These are phyloP conservation scores for Pyrenula massariospora DNA, from an alignment of 495 filamentous ascomycete genomes.

Conservation along the genomic window DNA sequence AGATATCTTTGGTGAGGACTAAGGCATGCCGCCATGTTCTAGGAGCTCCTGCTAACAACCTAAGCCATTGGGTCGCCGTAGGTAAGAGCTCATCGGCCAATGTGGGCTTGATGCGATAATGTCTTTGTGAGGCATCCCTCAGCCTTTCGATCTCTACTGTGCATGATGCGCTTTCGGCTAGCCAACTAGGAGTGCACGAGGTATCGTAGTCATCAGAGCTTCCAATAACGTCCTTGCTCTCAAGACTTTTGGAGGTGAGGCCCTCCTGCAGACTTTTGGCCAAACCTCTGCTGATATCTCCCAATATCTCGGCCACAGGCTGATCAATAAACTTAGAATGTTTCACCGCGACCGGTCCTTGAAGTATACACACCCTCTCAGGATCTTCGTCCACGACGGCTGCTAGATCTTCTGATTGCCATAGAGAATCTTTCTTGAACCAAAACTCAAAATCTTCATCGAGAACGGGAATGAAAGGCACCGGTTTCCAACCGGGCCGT, in stretches of 20 bases:
- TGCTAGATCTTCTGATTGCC: constrained; percentile 30
- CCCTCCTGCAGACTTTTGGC: constrained; percentile 9
- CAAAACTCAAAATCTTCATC: constrained; percentile 29
- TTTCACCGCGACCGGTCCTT: constrained; percentile 26
- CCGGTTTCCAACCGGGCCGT: constrained; percentile 19
- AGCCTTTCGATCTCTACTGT: neutral
- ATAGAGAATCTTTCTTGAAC: constrained; percentile 34
- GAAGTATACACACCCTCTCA: constrained; percentile 24
- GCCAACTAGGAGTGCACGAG: neutral
- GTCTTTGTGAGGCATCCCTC: neutral
- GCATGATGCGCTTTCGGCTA: neutral
- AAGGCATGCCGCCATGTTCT: neutral
- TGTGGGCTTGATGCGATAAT: neutral
- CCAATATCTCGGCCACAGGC: constrained; percentile 19
- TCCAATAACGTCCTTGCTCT: no score
- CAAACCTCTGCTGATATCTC: constrained; percentile 11
- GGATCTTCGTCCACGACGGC: constrained; percentile 25
- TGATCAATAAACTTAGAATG: constrained; percentile 16
- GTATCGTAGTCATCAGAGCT: neutral
- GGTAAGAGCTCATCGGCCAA: neutral
- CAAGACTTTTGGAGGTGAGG: neutral
- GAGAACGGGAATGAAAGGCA: constrained; percentile 24
- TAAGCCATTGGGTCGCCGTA: neutral
- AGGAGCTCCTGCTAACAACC: neutral
- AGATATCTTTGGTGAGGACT: neutral